Percentiles rank a stretch among this genome's conserved stretches.
phyloP scores from a whole-genome alignment of 768 basidiomycete species.

The Boletus speciosus region DNA sequence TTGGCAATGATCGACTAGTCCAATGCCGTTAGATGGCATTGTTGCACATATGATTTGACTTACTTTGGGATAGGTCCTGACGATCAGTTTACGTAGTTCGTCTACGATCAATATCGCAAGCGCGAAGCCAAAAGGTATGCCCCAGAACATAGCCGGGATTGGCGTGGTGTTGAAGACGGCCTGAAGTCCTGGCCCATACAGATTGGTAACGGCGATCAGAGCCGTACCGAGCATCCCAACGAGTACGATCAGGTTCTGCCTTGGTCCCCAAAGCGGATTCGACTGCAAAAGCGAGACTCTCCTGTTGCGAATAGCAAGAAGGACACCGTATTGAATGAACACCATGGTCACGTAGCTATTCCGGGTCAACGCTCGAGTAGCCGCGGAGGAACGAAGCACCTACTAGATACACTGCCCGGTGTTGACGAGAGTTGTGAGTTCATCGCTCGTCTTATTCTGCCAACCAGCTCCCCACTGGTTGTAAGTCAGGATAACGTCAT shows the following conservation, averaged over 20 bases:
- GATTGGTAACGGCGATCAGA: slow-evolving; percentile 41
- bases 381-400: slow-evolving; percentile 7
- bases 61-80: slow-evolving; percentile 42
- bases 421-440: slow-evolving; percentile 35
- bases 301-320: slow-evolving; percentile 44
- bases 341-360: slow-evolving; percentile 47
- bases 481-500: slow-evolving; percentile 40
- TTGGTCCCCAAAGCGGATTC: slow-evolving; percentile 46
- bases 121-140: slow-evolving; percentile 44
- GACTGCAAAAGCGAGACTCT: slow-evolving; percentile 42
- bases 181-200: slow-evolving; percentile 45
- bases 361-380: neutral
- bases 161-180: slow-evolving; percentile 40
- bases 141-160: slow-evolving; percentile 48
- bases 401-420: slow-evolving; percentile 47
- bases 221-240: slow-evolving; percentile 39
- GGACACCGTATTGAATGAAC: slow-evolving; percentile 41
- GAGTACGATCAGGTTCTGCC: slow-evolving; percentile 39
- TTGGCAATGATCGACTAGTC: slow-evolving; percentile 35
- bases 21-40: slow-evolving; percentile 5
- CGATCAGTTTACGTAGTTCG: slow-evolving; percentile 44
- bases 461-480: slow-evolving; percentile 39
- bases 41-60: neutral
- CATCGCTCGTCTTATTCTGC: slow-evolving; percentile 27
- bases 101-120: slow-evolving; percentile 40